phyloP scores from a whole-genome alignment of 2,329 filamentous ascomycete genomes.

The Ceratocystis huliohia region DNA sequence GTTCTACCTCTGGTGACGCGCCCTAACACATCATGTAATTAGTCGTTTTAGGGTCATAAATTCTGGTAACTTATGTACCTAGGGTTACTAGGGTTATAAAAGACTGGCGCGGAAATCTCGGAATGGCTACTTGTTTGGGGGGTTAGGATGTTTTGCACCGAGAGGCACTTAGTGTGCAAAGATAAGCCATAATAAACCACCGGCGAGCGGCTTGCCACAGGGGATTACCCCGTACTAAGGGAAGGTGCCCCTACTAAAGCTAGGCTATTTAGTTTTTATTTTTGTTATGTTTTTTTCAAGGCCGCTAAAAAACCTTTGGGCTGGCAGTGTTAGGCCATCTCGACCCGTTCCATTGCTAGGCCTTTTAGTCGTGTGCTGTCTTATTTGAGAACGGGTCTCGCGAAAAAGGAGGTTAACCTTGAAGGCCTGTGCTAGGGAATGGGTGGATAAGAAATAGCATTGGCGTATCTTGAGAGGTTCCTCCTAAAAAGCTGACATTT shows the following conservation, averaged over 20 bases:
- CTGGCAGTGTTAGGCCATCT: too few species aligned
- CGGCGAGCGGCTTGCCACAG: background rate
- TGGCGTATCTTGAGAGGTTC: too few species aligned
- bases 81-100: background rate
- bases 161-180: background rate
- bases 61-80: background rate
- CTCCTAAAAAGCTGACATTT: background rate
- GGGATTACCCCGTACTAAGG: background rate
- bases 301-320: background rate
- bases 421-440: too few species aligned
- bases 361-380: too few species aligned
- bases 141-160: background rate
- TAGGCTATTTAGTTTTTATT: too few species aligned
- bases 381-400: too few species aligned
- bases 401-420: too few species aligned
- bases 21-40: too few species aligned
- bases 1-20: background rate
- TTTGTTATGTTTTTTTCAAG: background rate
- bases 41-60: too few species aligned
- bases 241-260: background rate
- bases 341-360: too few species aligned
- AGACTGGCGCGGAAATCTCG: background rate
- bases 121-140: too few species aligned
- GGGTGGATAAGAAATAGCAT: too few species aligned
- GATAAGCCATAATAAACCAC: background rate